These are phyloP conservation scores for Penicillium cosmopolitanum DNA, from an alignment of 495 filamentous ascomycete species.

Conservation along the genomic window DNA sequence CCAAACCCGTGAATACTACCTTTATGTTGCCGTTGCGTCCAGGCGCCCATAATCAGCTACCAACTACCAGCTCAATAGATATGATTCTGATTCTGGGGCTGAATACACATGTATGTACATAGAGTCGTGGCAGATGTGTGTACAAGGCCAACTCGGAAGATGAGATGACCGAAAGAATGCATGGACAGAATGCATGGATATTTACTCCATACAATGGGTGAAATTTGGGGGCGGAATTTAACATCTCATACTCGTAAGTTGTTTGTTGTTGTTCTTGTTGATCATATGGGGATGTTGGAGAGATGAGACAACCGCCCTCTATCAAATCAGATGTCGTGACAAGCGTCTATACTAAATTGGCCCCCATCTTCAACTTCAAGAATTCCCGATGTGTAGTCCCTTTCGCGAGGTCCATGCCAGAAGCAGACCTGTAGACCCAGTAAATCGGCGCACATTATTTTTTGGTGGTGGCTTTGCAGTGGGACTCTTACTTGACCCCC, in stretches of 20 bases:
- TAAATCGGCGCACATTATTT: neutral
- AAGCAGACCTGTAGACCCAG: neutral
- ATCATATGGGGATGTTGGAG: slow-evolving; percentile 1
- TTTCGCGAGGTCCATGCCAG: neutral
- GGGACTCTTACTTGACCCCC: neutral
- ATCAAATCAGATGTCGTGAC: neutral
- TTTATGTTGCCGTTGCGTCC: slow-evolving; percentile 23
- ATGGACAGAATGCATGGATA: no score
- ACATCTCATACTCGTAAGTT: neutral
- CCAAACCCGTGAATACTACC: slow-evolving; percentile 20
- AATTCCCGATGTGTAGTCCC: no score
- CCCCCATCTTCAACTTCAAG: no score
- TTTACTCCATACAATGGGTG: no score
- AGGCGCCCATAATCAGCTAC: slow-evolving; percentile 4
- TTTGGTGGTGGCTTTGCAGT: slow-evolving; percentile 9
- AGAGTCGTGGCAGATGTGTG: neutral
- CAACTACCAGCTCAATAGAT: no score
- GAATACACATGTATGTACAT: neutral
- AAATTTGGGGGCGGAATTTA: neutral
- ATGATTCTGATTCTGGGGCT: neutral
- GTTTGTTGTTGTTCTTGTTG: neutral
- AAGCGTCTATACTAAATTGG: neutral
- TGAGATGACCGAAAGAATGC: no score
- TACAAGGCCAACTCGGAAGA: no score
- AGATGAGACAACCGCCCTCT: neutral